These are phyloP conservation scores for Vitis cinerea DNA, from an alignment of 164 flowering plant species.

Conservation along the genomic window DNA sequence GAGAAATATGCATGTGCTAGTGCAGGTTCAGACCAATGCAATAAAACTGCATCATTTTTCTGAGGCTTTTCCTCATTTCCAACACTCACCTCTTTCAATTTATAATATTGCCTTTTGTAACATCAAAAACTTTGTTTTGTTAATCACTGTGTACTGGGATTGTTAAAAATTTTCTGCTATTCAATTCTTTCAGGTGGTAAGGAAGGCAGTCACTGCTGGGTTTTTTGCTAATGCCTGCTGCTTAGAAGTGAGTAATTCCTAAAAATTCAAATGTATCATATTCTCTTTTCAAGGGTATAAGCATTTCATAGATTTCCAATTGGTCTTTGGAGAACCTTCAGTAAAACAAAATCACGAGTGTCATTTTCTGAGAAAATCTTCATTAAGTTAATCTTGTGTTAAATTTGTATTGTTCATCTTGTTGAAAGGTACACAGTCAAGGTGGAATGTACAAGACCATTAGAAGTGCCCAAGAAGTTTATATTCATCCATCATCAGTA, in stretches of 20 bases:
- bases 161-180: background rate
- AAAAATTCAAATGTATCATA: background rate
- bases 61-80: background rate
- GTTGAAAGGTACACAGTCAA: conserved; percentile 61
- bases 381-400: background rate
- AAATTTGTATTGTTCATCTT: conserved; percentile 8
- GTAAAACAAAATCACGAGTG: background rate
- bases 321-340: background rate
- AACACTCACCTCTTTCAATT: background rate
- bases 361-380: background rate
- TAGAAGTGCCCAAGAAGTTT: conserved; percentile 84
- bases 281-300: background rate
- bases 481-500: conserved; percentile 96
- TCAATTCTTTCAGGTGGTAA: conserved; percentile 50
- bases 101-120: background rate
- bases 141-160: background rate
- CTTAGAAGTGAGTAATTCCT: conserved; percentile 66
- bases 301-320: background rate
- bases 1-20: background rate
- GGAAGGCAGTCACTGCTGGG: conserved; percentile 93
- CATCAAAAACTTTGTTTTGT: background rate
- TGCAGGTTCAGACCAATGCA: no score
- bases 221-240: conserved; percentile 96
- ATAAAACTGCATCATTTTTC: background rate
- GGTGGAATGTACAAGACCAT: conserved; percentile 86